Evolutionary conservation across 768 basidiomycete genomes (phyloP).

Genomic region (Mrakia gelida): DNA sequence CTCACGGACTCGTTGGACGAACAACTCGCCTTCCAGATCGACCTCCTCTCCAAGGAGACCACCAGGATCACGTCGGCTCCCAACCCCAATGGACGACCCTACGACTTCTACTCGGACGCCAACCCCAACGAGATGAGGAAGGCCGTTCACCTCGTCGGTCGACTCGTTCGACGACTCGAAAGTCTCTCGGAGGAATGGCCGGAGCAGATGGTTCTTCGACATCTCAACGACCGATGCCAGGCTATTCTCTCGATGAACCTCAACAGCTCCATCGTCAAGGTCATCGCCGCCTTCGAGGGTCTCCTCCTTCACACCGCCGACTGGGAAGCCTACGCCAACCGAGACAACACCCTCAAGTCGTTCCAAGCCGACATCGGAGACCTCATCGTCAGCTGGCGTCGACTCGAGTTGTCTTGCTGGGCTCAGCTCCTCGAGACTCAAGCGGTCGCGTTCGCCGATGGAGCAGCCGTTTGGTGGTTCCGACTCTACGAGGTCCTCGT

Average conservation of each 20-base stretch:
- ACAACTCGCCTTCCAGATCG: conserved; percentile 26
- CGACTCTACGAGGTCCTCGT: conserved; percentile 73
- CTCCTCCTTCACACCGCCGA: conserved; percentile 82
- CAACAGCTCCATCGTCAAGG: conserved; percentile 69
- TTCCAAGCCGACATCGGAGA: conserved; percentile 63
- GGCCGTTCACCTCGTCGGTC: conserved; percentile 53
- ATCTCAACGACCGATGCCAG: conserved; percentile 68
- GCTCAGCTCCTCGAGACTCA: conserved; percentile 70
- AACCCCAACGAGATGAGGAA: conserved; percentile 68
- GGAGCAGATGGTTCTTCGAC: conserved; percentile 93
- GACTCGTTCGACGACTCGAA: conserved; percentile 56
- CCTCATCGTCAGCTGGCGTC: conserved; percentile 83
- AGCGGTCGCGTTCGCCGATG: conserved; percentile 48
- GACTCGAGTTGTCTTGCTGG: conserved; percentile 86
- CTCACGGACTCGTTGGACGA: conserved; percentile 27
- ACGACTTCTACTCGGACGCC: conserved; percentile 77
- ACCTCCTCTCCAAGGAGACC: conserved; percentile 17
- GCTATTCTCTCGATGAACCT: conserved; percentile 59
- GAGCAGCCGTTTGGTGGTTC: conserved; percentile 73
- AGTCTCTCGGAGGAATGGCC: conserved; percentile 76
- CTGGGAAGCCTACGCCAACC: conserved; percentile 94
- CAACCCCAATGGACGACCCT: conserved; percentile 38
- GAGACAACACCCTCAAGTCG: conserved; percentile 70
- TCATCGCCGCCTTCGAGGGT: conserved; percentile 77
- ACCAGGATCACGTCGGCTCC: conserved; percentile 1